These are phyloP conservation scores for Cyanidiococcus yangmingshanensis DNA, from an alignment of 23 red algal species.

Conservation along the genomic window DNA sequence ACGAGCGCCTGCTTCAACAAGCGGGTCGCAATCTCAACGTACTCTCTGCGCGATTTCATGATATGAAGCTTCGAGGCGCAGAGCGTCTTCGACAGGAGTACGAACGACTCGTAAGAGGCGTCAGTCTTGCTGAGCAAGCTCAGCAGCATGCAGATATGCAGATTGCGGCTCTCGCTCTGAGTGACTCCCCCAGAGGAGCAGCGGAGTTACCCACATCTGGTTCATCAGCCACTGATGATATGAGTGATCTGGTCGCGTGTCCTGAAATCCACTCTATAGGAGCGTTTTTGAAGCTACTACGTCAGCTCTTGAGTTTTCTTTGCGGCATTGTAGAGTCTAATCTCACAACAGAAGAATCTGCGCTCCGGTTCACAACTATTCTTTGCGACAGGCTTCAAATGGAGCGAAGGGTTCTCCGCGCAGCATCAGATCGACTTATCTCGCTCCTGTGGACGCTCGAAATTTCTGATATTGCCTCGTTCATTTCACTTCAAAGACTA, in stretches of 20 bases:
- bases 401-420: constrained; percentile 6
- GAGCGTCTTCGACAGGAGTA: background rate
- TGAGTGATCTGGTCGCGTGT: background rate
- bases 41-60: background rate
- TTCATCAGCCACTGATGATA: background rate
- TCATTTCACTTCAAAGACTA: constrained; percentile 12
- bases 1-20: constrained; percentile 7
- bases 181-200: background rate
- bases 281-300: constrained; percentile 17
- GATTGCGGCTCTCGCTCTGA: background rate
- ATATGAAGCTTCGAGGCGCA: background rate
- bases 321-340: background rate
- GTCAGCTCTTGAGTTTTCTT: background rate
- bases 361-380: background rate
- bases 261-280: constrained; percentile 12
- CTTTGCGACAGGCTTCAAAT: background rate
- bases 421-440: constrained; percentile 12
- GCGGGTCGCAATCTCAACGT: constrained; percentile 10
- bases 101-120: background rate
- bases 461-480: constrained; percentile 10
- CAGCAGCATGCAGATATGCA: background rate
- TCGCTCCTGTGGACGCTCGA: constrained; percentile 26
- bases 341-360: background rate
- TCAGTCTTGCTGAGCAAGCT: background rate
- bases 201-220: background rate